These are phyloP conservation scores for Rhamnella rubrinervis DNA, from an alignment of 331 rosid genomes.

Conservation along the genomic window DNA sequence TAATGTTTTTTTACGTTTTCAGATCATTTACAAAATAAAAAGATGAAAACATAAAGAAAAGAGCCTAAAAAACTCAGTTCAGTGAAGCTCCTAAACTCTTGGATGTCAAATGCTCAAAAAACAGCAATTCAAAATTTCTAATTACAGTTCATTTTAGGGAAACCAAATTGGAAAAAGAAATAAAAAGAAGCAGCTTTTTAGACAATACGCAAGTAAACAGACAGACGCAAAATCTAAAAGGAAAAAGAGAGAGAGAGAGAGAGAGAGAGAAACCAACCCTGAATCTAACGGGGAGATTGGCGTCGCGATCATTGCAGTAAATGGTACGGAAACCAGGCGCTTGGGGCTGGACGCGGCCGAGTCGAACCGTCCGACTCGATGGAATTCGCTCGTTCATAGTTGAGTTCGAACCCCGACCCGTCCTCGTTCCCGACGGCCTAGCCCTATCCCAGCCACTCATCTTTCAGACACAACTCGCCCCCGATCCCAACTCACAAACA, in stretches of 20 bases:
- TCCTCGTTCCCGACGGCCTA: constrained; percentile 51
- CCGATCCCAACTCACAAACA: not conserved
- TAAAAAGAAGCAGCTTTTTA: not conserved
- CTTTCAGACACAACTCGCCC: constrained; percentile 16
- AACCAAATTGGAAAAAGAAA: not conserved
- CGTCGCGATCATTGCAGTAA: constrained; percentile 86
- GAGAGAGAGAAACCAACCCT: constrained; percentile 43
- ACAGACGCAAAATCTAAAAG: not conserved
- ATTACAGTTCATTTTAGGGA: not conserved
- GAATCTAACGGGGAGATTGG: constrained; percentile 63
- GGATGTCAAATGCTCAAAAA: not conserved
- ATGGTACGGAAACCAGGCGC: constrained; percentile 90
- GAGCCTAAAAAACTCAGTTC: constrained; percentile 4
- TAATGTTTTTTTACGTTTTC: too few relatives aligned
- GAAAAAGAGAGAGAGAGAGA: not conserved
- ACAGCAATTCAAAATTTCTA: not conserved
- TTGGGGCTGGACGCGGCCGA: constrained; percentile 98
- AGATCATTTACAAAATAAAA: not conserved
- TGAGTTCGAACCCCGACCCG: constrained; percentile 25
- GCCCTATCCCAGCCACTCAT: constrained; percentile 79
- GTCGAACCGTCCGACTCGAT: constrained; percentile 61
- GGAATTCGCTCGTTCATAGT: constrained; percentile 34
- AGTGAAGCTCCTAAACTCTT: constrained; percentile 8
- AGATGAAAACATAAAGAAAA: not conserved
- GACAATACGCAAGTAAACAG: not conserved